Percentiles rank a stretch among this genome's conserved stretches.
Evolutionary conservation across 1,284 basidiomycete species (phyloP).

Genomic region (Cutaneotrichosporon cavernicola): DNA sequence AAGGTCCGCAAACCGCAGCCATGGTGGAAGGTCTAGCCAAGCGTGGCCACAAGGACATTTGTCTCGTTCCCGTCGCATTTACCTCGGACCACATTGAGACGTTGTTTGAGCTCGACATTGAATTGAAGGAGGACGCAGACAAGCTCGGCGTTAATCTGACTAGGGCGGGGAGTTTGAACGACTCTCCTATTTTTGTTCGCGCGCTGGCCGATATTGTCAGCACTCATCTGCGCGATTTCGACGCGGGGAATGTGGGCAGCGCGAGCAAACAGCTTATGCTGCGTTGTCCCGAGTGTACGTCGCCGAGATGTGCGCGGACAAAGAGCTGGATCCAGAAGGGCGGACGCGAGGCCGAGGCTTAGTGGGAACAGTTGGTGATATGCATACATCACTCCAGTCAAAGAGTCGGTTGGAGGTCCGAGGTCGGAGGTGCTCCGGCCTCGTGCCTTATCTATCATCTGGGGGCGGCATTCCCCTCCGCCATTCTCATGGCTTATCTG

Average conservation of each 20-base stretch:
- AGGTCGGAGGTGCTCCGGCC: no score
- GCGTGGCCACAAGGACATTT: slow-evolving; percentile 78
- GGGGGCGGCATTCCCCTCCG: no score
- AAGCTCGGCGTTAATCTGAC: slow-evolving; percentile 88
- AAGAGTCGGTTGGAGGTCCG: no score
- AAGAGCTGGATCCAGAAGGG: slow-evolving; percentile 76
- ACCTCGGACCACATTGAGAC: slow-evolving; percentile 99
- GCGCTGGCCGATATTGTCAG: slow-evolving; percentile 89
- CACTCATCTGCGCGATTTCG: slow-evolving; percentile 71
- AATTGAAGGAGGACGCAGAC: slow-evolving; percentile 86
- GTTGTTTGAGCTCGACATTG: slow-evolving; percentile 91
- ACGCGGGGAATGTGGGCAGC: slow-evolving; percentile 56
- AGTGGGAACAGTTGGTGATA: not conserved
- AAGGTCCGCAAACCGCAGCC: slow-evolving; percentile 93
- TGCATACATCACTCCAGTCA: not conserved
- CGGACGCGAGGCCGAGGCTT: slow-evolving; percentile 4
- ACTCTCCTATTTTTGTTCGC: slow-evolving; percentile 95
- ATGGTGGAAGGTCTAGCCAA: slow-evolving; percentile 90
- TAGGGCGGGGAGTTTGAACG: slow-evolving; percentile 94
- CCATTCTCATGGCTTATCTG: no score
- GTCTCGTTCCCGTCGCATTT: slow-evolving; percentile 95
- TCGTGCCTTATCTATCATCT: no score
- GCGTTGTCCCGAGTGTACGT: slow-evolving; percentile 90
- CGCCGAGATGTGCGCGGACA: slow-evolving; percentile 77
- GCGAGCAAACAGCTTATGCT: slow-evolving; percentile 78